These are phyloP conservation scores for Ustulina deusta DNA, from an alignment of 2,329 filamentous ascomycete genomes.

Conservation along the genomic window DNA sequence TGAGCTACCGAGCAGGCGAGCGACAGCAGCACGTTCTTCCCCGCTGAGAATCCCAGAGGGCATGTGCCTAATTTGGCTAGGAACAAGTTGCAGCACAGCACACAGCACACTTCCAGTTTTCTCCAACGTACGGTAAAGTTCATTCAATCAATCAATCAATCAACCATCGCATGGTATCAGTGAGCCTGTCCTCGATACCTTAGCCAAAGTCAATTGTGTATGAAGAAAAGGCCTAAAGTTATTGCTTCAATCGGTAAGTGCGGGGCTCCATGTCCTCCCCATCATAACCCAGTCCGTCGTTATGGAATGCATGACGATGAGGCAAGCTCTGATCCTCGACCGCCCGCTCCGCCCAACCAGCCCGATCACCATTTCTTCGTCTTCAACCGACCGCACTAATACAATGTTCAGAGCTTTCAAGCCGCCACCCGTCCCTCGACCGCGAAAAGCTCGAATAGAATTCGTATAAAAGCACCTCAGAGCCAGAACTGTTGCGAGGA, in stretches of 20 bases:
- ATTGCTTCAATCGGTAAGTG: slow-evolving; percentile 30
- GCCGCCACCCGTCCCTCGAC: not conserved
- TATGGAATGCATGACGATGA: not conserved
- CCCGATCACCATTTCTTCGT: not conserved
- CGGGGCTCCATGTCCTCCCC: slow-evolving; percentile 15
- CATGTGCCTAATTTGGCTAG: not conserved
- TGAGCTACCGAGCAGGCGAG: slow-evolving; percentile 8
- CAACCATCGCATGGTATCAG: not conserved
- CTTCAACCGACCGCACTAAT: slow-evolving; percentile 4
- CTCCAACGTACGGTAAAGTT: not conserved
- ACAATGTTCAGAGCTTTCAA: not conserved
- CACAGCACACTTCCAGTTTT: not conserved
- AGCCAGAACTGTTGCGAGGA: not conserved
- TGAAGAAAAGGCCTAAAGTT: not conserved
- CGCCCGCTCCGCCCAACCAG: not conserved
- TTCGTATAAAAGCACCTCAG: not conserved
- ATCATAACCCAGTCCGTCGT: not conserved
- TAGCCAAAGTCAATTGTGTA: slow-evolving; percentile 5
- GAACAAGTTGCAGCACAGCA: slow-evolving; percentile 2
- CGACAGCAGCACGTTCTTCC: not conserved
- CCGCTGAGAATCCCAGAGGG: not conserved
- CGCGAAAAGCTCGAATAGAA: not conserved
- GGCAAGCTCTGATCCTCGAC: not conserved
- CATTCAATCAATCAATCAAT: slow-evolving; percentile 13
- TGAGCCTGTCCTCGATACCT: not conserved